Percentiles rank a stretch among this genome's conserved stretches.
These are phyloP conservation scores for Hyaloscypha hepaticicola DNA, from an alignment of 495 filamentous ascomycete species.

Conservation along the genomic window DNA sequence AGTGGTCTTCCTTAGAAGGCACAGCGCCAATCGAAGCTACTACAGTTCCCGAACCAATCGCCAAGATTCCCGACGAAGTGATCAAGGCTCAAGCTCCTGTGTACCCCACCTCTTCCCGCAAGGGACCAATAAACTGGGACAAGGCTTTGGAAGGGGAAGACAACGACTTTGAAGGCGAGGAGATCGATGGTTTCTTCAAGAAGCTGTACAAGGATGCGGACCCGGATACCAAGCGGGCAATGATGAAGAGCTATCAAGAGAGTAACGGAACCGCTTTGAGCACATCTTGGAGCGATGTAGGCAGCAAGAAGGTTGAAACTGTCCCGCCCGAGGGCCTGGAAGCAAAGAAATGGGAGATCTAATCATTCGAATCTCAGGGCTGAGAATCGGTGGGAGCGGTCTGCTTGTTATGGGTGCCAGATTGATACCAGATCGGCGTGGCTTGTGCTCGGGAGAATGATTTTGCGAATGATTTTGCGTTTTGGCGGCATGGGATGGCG, in stretches of 20 bases:
- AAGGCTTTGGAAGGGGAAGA: conserved; percentile 44
- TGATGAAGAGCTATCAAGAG: conserved; percentile 97
- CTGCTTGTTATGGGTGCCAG: background rate
- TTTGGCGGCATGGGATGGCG: background rate
- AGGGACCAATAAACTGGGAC: conserved; percentile 91
- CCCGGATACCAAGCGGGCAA: conserved; percentile 79
- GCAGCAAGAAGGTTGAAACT: conserved; percentile 67
- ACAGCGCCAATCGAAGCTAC: conserved; percentile 30
- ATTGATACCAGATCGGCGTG: background rate
- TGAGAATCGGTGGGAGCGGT: background rate
- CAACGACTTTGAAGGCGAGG: conserved; percentile 60
- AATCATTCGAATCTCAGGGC: background rate
- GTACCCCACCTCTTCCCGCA: conserved; percentile 87
- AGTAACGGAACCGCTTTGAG: conserved; percentile 92
- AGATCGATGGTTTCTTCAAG: conserved; percentile 87
- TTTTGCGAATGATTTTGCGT: background rate
- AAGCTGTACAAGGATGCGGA: conserved; percentile 78
- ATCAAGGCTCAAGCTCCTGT: conserved; percentile 45
- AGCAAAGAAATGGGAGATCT: conserved; percentile 62
- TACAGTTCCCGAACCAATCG: conserved; percentile 18
- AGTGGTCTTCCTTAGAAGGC: conserved; percentile 73
- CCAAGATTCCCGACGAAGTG: conserved; percentile 16
- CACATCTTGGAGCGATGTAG: conserved; percentile 89
- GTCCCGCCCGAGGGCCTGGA: conserved; percentile 74
- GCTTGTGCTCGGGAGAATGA: background rate